Base-by-base conservation (phyloP, 345 rosid species). In the Anastatica hierochuntica region DNA sequence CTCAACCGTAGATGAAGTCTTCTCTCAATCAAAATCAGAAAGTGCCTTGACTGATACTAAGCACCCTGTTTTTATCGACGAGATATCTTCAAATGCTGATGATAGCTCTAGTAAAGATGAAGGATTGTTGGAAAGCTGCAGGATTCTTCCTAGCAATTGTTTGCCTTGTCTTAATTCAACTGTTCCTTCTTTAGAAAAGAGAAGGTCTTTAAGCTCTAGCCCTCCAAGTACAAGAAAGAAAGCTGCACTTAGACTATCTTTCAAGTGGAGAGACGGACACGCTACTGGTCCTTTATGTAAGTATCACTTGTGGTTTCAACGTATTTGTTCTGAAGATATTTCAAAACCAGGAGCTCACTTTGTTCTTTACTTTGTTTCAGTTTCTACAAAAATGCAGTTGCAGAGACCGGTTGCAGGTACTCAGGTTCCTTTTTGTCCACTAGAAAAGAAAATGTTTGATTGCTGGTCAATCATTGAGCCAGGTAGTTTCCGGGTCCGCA, bases 231-330 rank as follows among this genome's bases (percentile, higher is more conserved):
- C 72, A 0, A 76, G 76, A 67, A 87, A 80, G 64, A 90, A 72
- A 58, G 38, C 72, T 10, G 69, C 81, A 42, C 61, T 82, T 12
- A 79, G 66, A 64, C 76, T 74, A 27, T 78, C 98, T n/a, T 87
- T 84, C 41, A 90, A 79, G 62, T 79, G 85, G 95, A 84, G 70
- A 67, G 96, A 87, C 66, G 98, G 79, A 12, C 78, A 80, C 66
- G 51, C 77, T 57, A 73, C 72, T 60, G 74, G 81, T 7, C 60
- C 80, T 37, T 76, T 69, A 33, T 53, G 98, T 87, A 57, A 82
- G 95, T 10, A 56, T 41, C 6, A 3, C 20, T 36, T 15, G 23
- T 16, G 23, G 15, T 46, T 17, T n/a, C n/a, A n/a, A n/a, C n/a
- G n/a, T 15, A 23, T 42, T 40, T 48, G 10, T 0, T 1, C n/a